phyloP scores from a whole-genome alignment of 495 filamentous ascomycete species.

The Penicillium pancosmium region DNA sequence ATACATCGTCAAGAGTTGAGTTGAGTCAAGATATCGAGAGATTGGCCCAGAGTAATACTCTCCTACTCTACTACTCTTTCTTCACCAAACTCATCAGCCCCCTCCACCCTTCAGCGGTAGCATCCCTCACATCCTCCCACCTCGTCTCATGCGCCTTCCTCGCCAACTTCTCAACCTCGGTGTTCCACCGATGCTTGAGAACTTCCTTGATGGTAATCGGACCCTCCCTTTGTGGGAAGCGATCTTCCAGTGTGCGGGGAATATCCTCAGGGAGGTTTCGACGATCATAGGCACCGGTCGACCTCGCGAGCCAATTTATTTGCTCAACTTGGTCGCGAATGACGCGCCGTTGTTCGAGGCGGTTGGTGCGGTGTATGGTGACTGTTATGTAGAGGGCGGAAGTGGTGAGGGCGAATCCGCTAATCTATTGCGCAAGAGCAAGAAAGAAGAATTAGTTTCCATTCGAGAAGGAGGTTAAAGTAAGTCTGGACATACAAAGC shows the following conservation, averaged over 20 bases:
- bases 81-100: constrained; percentile 36
- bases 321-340: constrained; percentile 72
- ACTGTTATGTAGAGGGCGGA: constrained; percentile 80
- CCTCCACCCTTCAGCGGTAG: constrained; percentile 37
- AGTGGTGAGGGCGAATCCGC: constrained; percentile 84
- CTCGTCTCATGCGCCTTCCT: constrained; percentile 66
- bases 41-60: background rate
- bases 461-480: background rate
- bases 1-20: constrained; percentile 2
- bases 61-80: constrained; percentile 38
- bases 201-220: constrained; percentile 59
- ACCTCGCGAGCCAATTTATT: constrained; percentile 57
- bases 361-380: constrained; percentile 70
- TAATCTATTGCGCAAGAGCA: constrained; percentile 46
- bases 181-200: constrained; percentile 80
- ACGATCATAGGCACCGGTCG: constrained; percentile 48
- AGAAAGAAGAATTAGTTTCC: background rate
- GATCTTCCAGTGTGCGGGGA: constrained; percentile 32
- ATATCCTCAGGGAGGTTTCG: constrained; percentile 34
- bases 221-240: constrained; percentile 22
- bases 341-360: constrained; percentile 65
- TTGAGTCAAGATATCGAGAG: background rate
- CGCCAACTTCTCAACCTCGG: constrained; percentile 69
- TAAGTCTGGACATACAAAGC: constrained; percentile 68
- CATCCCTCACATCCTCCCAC: constrained; percentile 62